phyloP scores from a whole-genome alignment of 768 basidiomycete genomes.

The Myochromella boudieri region DNA sequence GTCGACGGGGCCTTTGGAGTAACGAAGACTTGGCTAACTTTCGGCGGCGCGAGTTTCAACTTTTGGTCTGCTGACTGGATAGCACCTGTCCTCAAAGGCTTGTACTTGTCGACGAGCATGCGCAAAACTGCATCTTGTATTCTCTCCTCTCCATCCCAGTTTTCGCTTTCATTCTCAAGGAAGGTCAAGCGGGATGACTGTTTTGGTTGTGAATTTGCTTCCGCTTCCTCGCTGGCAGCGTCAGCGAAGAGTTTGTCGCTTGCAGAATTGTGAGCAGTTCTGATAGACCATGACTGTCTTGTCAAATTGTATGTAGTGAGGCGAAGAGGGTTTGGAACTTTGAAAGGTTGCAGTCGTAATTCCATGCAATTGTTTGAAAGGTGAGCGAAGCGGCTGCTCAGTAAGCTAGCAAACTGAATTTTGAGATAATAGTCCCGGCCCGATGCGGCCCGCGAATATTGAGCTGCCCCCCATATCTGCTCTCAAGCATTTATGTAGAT shows the following conservation, averaged over 20 bases:
- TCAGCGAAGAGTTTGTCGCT: conserved; percentile 68
- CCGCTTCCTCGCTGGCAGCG: conserved; percentile 53
- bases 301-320: not conserved
- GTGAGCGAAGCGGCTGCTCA: not conserved
- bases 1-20: conserved; percentile 19
- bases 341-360: not conserved
- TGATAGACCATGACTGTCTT: conserved; percentile 3
- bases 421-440: too few relatives aligned
- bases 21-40: conserved; percentile 23
- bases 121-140: conserved; percentile 69
- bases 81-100: conserved; percentile 65
- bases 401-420: too few relatives aligned
- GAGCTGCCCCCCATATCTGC: too few relatives aligned
- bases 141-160: conserved; percentile 81
- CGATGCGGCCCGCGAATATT: too few relatives aligned
- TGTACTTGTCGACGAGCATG: conserved; percentile 88
- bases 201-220: conserved; percentile 20
- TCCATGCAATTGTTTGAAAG: conserved; percentile 6
- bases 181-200: conserved; percentile 19
- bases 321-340: not conserved
- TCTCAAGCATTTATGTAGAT: too few relatives aligned
- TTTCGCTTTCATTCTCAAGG: conserved; percentile 49
- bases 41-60: conserved; percentile 49
- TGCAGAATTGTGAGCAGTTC: conserved; percentile 23
- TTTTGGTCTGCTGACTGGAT: conserved; percentile 68